Conservation (phyloP, 768 basidiomycete genomes). For the Infundibulicybe gibba region DNA sequence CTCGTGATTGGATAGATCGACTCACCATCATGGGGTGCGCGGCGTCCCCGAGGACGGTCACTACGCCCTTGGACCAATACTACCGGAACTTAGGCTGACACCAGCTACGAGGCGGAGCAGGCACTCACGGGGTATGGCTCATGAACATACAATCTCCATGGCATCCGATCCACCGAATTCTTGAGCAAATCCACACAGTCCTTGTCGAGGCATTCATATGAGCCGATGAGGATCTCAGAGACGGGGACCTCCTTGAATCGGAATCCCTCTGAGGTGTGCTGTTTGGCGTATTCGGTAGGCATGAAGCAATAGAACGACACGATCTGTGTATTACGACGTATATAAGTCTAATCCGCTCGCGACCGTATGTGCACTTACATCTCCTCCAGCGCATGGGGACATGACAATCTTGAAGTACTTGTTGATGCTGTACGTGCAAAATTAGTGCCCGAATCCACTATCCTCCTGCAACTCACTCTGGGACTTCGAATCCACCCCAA, state of each 20-base stretch:
- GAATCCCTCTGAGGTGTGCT: constrained; percentile 26
- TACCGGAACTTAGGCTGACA: background rate
- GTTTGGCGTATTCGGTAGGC: constrained; percentile 28
- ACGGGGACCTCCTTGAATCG: constrained; percentile 25
- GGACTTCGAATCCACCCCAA: constrained; percentile 24
- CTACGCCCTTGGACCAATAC: constrained; percentile 22
- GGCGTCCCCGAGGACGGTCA: constrained; percentile 24
- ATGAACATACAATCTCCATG: constrained; percentile 29
- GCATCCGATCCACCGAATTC: constrained; percentile 27
- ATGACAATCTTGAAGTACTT: constrained; percentile 32
- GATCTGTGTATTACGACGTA: background rate
- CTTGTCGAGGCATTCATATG: constrained; percentile 25
- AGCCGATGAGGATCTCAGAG: constrained; percentile 20
- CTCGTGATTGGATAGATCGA: background rate
- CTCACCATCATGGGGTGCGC: constrained; percentile 21
- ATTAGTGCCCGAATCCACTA: background rate
- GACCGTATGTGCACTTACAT: constrained; percentile 19
- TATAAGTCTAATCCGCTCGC: background rate
- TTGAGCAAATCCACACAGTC: constrained; percentile 22
- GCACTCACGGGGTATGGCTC: constrained; percentile 22
- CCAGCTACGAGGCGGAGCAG: background rate
- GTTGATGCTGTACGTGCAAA: constrained; percentile 5
- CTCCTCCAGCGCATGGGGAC: constrained; percentile 23
- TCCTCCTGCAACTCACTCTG: background rate
- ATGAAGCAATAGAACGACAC: constrained; percentile 19